Evolutionary conservation across 805 yeast genomes (phyloP).

Genomic region (Lachancea waltii): DNA sequence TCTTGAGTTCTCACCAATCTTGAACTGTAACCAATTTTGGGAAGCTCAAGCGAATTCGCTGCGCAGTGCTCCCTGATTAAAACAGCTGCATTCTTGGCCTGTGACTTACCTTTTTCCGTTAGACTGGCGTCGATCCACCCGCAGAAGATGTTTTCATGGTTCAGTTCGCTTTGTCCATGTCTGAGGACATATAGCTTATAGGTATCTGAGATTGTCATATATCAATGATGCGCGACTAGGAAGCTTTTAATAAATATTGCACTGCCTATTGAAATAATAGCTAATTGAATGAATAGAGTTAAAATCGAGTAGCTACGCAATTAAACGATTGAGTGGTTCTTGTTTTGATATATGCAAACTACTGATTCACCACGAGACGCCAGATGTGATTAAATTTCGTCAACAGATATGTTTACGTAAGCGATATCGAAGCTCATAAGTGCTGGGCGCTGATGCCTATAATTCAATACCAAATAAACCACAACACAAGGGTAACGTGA

Average conservation of each 20-base stretch:
- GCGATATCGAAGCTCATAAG: no score
- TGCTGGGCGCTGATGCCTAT: no score
- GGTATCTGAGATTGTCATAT: conserved; percentile 17
- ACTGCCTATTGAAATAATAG: no score
- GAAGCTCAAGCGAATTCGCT: conserved; percentile 28
- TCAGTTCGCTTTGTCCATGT: conserved; percentile 81
- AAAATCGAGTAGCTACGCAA: no score
- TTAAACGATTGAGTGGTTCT: no score
- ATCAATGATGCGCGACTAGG: neutral
- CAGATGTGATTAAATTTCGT: neutral
- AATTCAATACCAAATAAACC: no score
- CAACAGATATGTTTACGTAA: no score
- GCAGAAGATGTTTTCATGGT: conserved; percentile 67
- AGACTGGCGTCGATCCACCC: conserved; percentile 80
- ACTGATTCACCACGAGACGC: conserved; percentile 5
- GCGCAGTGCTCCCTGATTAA: conserved; percentile 41
- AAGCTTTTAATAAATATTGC: no score
- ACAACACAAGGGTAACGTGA: no score
- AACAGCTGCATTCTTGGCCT: conserved; percentile 60
- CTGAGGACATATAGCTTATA: conserved; percentile 44
- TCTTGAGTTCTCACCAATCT: conserved; percentile 67
- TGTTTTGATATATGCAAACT: no score
- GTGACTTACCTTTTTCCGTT: conserved; percentile 59
- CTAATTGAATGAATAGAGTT: no score
- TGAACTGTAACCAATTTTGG: conserved; percentile 63